Percentiles rank a stretch among this genome's conserved stretches.
phyloP scores from a whole-genome alignment of 495 filamentous ascomycete genomes.

The Viridothelium virens region DNA sequence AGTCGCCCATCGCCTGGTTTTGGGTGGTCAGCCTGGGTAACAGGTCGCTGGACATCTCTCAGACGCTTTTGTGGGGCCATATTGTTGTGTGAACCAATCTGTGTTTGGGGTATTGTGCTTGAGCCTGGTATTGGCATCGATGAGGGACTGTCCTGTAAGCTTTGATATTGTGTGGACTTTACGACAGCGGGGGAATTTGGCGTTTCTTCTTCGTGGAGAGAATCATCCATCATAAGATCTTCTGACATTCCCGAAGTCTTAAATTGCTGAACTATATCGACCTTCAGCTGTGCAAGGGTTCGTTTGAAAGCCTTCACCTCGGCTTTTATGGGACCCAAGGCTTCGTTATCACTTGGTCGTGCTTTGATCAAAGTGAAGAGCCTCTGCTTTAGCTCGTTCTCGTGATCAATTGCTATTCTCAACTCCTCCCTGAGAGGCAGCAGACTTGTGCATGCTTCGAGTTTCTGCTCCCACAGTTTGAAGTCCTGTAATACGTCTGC shows the following conservation, averaged over 20 bases:
- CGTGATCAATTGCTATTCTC: background rate
- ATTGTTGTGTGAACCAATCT: background rate
- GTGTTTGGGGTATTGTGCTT: background rate
- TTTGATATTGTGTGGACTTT: background rate
- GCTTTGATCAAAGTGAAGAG: background rate
- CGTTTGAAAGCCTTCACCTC: constrained; percentile 5
- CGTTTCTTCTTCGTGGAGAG: background rate
- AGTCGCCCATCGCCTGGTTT: too few species aligned
- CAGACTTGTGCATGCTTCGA: background rate
- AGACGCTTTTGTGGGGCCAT: background rate
- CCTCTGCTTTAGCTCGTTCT: background rate
- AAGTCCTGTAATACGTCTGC: background rate
- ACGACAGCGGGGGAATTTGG: background rate
- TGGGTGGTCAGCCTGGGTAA: too few species aligned
- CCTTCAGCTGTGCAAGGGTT: background rate
- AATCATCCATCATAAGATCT: background rate
- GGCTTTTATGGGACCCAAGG: background rate
- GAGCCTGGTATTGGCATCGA: background rate
- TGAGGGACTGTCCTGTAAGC: background rate
- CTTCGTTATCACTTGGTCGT: background rate
- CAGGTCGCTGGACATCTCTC: background rate
- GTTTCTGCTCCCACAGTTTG: constrained; percentile 3
- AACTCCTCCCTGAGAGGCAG: background rate
- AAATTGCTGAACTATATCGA: background rate
- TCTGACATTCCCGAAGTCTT: background rate